Base-by-base conservation (phyloP, 805 yeast genomes). In the Candida vaughaniae region DNA sequence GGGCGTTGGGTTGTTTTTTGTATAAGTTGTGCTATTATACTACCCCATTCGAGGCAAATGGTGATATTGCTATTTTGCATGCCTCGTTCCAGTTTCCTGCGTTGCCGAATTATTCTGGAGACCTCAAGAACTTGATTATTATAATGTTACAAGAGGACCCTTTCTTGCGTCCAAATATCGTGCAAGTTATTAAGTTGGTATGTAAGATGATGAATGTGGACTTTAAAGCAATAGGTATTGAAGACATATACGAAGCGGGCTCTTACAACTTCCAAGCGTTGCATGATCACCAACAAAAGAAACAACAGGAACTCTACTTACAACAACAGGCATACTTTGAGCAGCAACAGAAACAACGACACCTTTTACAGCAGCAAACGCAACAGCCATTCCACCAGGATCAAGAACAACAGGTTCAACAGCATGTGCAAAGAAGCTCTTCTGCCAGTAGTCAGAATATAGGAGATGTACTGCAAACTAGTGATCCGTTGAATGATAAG, bases 1-100 rank as follows among this genome's bases (percentile, higher is more conserved):
- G 99, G 99, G 99, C 99, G 0, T 65, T 91, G 32, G 99, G 99
- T 8, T 82, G 93, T 22, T 86, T 93, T 45, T 69, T 93, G 34
- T 91, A 86, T 69, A 91, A 91, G 56, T 68, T 91, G 43, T 83
- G 96, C 62, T 91, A 85, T 63, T 91, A 87, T 60, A 90, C 85
- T 1, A 91, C 99, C 1, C 99, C 99, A 1, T 91, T 93, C 59
- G 99, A 91, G 61, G 81, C 84, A 29, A 87, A 88, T 26, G 82
- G 82, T 8, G 95, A 87, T 47, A 71, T 87, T 50, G 95, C 95
- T 4, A 86, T 91, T 29, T 64, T 90, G 38, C 91, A 85, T 62
- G 87, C 95, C 5, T 77, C 82, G 29, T 90, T 80, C 61, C 82
- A 76, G 41, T 86, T 90, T 49, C 95, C 91, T 2, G 64, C 74